phyloP scores from a whole-genome alignment of 2,329 filamentous ascomycete species.

The Gnomoniopsis sp. region DNA sequence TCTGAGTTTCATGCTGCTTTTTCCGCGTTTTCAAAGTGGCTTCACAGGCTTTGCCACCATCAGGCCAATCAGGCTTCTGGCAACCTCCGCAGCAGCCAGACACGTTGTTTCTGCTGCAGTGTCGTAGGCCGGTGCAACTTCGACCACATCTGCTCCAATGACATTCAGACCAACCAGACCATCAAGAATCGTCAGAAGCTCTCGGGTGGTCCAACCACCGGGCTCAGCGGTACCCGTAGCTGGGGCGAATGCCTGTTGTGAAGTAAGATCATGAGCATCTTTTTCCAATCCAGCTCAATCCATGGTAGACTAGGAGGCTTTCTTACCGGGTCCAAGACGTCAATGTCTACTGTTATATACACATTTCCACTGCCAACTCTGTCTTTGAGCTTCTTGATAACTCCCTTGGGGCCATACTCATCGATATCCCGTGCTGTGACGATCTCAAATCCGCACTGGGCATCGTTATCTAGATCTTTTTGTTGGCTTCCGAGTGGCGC shows the following conservation, averaged over 20 bases:
- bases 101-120: constrained; percentile 65
- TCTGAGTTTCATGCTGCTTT: too few relatives aligned
- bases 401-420: constrained; percentile 60
- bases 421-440: constrained; percentile 66
- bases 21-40: not conserved
- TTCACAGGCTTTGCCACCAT: not conserved
- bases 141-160: constrained; percentile 75
- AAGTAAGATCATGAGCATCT: not conserved
- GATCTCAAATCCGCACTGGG: constrained; percentile 55
- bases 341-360: constrained; percentile 76
- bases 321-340: constrained; percentile 65
- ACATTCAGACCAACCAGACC: constrained; percentile 69
- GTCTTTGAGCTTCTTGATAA: constrained; percentile 62
- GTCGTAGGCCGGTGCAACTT: constrained; percentile 76
- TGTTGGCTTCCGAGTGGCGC: constrained; percentile 43
- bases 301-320: constrained; percentile 28
- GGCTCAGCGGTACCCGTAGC: constrained; percentile 77
- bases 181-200: constrained; percentile 68
- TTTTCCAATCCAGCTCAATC: constrained; percentile 47
- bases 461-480: constrained; percentile 53
- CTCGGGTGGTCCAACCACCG: constrained; percentile 75
- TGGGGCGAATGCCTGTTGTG: constrained; percentile 4
- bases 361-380: constrained; percentile 49
- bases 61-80: not conserved
- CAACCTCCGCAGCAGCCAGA: constrained; percentile 11